Evolutionary conservation across 257 asterid genomes (phyloP), one percentile per base, ranked within the genome.

Genomic region (Eucommia ulmoides): DNA sequence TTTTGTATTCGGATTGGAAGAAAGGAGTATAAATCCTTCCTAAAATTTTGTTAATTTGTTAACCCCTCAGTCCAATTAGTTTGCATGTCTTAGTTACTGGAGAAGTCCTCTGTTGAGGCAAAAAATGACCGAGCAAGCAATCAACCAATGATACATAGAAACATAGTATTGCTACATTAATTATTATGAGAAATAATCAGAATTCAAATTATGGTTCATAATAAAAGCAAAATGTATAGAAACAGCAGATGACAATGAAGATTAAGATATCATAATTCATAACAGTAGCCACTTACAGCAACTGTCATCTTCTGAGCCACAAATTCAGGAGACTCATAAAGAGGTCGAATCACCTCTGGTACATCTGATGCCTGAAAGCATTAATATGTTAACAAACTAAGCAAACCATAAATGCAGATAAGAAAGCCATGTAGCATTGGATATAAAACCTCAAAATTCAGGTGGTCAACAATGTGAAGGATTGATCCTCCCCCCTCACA

Each of bases 381-480:
- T n/a, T n/a, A n/a, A 49, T 42, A 8, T 50, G 20, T 20, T 53
- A 53, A 35, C 23, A 35, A 45, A 20, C 20, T 29, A 20, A 35
- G 26, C 22, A 7, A 24, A 44, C 21, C 0, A 24, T 42, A 22
- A 19, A 17, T 20, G 45, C 12, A 24, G 17, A 19, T 45, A 19
- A 24, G 24, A 2, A 11, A 56, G 21, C 22, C 24, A 15, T 41
- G 21, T n/a, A n/a, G n/a, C n/a, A n/a, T 2, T 23, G 8, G 7
- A 29, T n/a, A 45, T 14, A 4, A 9, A 20, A 72, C 79, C 80
- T 76, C 72, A 33, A 60, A 67, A 64, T 76, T 74, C 25, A 65
- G 33, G 74, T 72, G 79, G 23, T 60, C 68, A 38, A 76, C 68
- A n/a, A n/a, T n/a, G n/a, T n/a, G n/a, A n/a, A n/a, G n/a, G n/a